phyloP scores from a whole-genome alignment of 2,329 filamentous ascomycete species.

The Trichoderma pleuroti region DNA sequence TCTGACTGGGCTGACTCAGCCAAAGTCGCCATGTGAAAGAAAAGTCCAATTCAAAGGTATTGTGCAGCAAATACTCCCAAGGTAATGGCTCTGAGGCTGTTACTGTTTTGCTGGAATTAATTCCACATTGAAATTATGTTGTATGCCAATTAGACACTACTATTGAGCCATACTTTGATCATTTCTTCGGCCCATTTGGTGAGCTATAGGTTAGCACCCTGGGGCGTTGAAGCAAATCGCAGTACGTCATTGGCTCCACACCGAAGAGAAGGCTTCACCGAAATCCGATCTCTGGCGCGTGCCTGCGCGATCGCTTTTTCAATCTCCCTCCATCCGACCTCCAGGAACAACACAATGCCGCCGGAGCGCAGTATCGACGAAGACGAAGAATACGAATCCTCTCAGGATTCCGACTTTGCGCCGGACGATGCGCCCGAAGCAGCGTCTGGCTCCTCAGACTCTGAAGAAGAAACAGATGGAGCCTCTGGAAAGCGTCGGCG shows the following conservation, averaged over 20 bases:
- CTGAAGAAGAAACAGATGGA: constrained; percentile 38
- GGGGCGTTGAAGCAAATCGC: neutral
- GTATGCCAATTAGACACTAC: neutral
- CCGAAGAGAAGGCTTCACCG: constrained; percentile 9
- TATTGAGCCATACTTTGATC: neutral
- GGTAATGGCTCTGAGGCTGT: too few species aligned
- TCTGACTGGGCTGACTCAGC: neutral
- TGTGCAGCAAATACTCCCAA: neutral
- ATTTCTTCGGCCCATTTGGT: neutral
- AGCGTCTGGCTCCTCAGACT: constrained; percentile 50
- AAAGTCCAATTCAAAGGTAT: neutral
- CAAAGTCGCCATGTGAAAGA: neutral
- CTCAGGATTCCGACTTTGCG: constrained; percentile 71
- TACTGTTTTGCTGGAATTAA: neutral
- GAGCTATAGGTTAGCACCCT: neutral
- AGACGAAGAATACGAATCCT: constrained; percentile 61
- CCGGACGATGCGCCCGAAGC: constrained; percentile 52
- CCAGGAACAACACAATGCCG: constrained; percentile 37
- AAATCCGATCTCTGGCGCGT: constrained; percentile 11
- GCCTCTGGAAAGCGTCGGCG: constrained; percentile 27
- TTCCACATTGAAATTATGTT: too few species aligned
- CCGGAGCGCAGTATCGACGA: constrained; percentile 41
- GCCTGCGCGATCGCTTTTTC: neutral
- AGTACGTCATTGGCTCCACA: constrained; percentile 17
- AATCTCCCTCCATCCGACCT: neutral